Percentiles rank a stretch among this genome's conserved stretches.
phyloP scores from a whole-genome alignment of 257 asterid genomes.

The Penstemon newberryi region DNA sequence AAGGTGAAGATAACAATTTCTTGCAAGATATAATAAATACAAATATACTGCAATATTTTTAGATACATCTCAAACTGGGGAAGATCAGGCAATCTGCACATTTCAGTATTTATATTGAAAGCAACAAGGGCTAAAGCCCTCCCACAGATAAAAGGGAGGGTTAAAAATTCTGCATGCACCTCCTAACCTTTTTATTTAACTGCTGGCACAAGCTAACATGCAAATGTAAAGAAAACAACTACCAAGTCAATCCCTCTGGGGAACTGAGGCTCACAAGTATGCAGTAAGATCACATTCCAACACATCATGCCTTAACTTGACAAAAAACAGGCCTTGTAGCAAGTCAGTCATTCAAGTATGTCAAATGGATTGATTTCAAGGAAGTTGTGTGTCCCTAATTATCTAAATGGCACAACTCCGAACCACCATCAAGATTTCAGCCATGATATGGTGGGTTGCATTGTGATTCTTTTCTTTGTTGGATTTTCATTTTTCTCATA shows the following conservation, averaged over 20 bases:
- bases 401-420: too few relatives aligned
- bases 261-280: too few relatives aligned
- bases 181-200: neutral
- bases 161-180: neutral
- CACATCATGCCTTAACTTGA: too few relatives aligned
- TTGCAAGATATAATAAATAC: neutral
- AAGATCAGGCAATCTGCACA: neutral
- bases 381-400: too few relatives aligned
- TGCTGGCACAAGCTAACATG: neutral
- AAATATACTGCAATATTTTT: neutral
- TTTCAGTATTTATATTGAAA: neutral
- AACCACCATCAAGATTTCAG: too few relatives aligned
- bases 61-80: neutral
- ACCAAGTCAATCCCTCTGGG: neutral
- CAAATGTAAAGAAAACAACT: neutral
- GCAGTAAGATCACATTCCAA: too few relatives aligned
- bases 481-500: neutral
- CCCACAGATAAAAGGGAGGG: neutral
- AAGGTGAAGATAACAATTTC: neutral
- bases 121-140: constrained; percentile 1
- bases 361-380: too few relatives aligned
- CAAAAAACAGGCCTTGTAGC: too few relatives aligned
- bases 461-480: too few relatives aligned
- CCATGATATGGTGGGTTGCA: too few relatives aligned
- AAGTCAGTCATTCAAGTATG: too few relatives aligned